These are phyloP conservation scores for Podospora australis DNA, from an alignment of 495 filamentous ascomycete genomes.

Conservation along the genomic window DNA sequence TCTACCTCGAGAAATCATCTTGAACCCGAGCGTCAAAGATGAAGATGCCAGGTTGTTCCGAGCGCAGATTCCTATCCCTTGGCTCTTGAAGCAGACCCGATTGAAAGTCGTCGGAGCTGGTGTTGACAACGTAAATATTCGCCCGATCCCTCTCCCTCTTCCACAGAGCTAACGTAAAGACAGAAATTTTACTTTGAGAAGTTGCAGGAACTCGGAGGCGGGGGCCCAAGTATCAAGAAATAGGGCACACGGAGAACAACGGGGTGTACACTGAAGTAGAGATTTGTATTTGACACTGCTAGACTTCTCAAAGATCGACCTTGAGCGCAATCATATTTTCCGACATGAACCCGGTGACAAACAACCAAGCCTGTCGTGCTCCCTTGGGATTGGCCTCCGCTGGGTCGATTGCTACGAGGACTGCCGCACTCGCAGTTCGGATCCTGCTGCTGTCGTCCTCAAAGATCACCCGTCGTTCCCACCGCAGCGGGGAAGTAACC, in stretches of 20 bases:
- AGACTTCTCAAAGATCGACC: slow-evolving; percentile 39
- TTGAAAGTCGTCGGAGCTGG: slow-evolving; percentile 39
- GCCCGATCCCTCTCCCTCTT: background rate
- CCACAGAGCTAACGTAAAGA: background rate
- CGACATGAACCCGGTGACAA: slow-evolving; percentile 53
- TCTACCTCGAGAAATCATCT: slow-evolving; percentile 41
- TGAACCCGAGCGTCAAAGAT: slow-evolving; percentile 47
- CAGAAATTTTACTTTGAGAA: background rate
- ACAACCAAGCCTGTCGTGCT: slow-evolving; percentile 48
- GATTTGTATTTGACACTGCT: background rate
- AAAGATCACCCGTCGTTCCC: slow-evolving; percentile 46
- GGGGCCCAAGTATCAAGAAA: background rate
- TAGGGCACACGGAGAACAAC: background rate
- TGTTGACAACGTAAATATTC: slow-evolving; percentile 33
- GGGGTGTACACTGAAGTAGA: background rate
- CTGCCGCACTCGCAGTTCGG: slow-evolving; percentile 45
- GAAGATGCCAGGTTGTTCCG: slow-evolving; percentile 40
- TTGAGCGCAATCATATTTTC: slow-evolving; percentile 46
- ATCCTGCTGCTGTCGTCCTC: slow-evolving; percentile 52
- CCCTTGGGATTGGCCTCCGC: slow-evolving; percentile 5
- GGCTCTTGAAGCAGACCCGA: slow-evolving; percentile 29
- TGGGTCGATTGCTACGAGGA: slow-evolving; percentile 48
- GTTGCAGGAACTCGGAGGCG: background rate
- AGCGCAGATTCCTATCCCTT: slow-evolving; percentile 31
- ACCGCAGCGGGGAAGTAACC: no score